Evolutionary conservation across 768 basidiomycete genomes (phyloP).

Genomic region (Hydnomerulius pinastri): DNA sequence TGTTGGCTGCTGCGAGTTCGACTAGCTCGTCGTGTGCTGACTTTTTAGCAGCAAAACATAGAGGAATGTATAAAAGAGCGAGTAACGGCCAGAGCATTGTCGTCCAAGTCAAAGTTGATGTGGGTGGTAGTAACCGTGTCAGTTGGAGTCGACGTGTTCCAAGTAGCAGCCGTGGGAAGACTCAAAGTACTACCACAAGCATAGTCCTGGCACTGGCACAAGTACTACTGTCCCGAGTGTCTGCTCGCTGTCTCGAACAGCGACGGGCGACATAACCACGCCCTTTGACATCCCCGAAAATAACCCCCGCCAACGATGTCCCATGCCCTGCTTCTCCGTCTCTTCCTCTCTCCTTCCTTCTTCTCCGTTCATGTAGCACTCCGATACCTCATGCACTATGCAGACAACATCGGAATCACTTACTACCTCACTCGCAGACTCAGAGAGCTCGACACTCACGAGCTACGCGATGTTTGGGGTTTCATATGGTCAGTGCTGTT

Average conservation of each 20-base stretch:
- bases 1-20: slow-evolving; percentile 66
- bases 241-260: slow-evolving; percentile 13
- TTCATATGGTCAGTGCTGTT: slow-evolving; percentile 69
- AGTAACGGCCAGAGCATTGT: slow-evolving; percentile 26
- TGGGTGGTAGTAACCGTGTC: background rate
- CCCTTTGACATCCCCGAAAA: no score
- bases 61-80: slow-evolving; percentile 34
- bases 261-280: slow-evolving; percentile 6
- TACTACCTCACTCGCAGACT: slow-evolving; percentile 85
- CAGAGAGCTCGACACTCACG: slow-evolving; percentile 61
- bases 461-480: slow-evolving; percentile 85
- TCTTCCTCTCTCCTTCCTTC: slow-evolving; percentile 90
- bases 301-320: slow-evolving; percentile 54
- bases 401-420: slow-evolving; percentile 89
- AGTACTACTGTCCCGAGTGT: background rate
- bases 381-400: slow-evolving; percentile 78
- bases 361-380: slow-evolving; percentile 95
- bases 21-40: slow-evolving; percentile 57
- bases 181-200: no score
- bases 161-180: slow-evolving; percentile 11
- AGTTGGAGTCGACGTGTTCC: slow-evolving; percentile 2
- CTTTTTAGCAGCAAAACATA: slow-evolving; percentile 31
- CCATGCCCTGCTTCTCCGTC: slow-evolving; percentile 85
- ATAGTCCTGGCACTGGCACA: no score
- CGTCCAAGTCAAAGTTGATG: slow-evolving; percentile 8